Conservation (phyloP, 192 early-diverging fungal species). For the Phlyctochytrium bullatum region DNA sequence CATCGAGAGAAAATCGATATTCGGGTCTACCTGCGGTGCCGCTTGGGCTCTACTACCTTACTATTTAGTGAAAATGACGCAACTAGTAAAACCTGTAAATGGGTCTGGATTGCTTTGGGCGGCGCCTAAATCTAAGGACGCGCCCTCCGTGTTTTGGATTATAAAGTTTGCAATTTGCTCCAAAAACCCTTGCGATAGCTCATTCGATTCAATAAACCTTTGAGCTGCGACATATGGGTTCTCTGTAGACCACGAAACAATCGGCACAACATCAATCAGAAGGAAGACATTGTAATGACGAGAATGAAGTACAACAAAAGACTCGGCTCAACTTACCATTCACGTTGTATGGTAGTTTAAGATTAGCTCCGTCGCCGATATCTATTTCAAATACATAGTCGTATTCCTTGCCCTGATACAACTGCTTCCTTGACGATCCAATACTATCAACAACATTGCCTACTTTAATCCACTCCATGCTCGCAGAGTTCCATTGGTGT, state of each 20-base stretch:
- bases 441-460: constrained; percentile 93
- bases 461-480: constrained; percentile 75
- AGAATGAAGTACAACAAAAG: not conserved
- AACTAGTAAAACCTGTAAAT: constrained; percentile 49
- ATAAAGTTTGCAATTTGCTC: constrained; percentile 97
- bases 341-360: constrained; percentile 94
- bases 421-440: constrained; percentile 70
- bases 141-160: constrained; percentile 71
- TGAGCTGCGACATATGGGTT: constrained; percentile 95
- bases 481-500: constrained; percentile 76
- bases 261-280: constrained; percentile 5
- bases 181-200: constrained; percentile 77
- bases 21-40: no score
- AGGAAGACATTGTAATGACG: constrained; percentile 19
- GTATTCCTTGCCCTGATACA: constrained; percentile 85
- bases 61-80: not conserved
- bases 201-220: constrained; percentile 77
- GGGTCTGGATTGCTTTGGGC: constrained; percentile 51
- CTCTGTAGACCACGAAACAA: constrained; percentile 49
- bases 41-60: not conserved
- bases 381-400: constrained; percentile 99
- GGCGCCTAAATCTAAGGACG: constrained; percentile 47
- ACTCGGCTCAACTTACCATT: constrained; percentile 40
- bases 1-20: no score
- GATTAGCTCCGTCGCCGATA: constrained; percentile 76